phyloP scores from a whole-genome alignment of 164 flowering plant species.

The Stephania yunnanensis region DNA sequence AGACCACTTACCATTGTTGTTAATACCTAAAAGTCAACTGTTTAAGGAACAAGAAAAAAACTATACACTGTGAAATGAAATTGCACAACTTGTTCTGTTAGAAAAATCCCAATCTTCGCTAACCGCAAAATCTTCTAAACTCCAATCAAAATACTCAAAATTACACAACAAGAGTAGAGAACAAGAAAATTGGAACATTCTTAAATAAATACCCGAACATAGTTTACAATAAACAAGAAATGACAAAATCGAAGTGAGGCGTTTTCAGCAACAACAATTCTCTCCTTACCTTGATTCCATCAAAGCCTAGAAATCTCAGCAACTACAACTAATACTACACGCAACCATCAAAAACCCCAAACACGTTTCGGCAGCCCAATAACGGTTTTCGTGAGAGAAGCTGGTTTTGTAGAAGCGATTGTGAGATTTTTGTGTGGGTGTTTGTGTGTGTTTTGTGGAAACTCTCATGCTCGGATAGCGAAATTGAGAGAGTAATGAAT shows the following conservation, averaged over 20 bases:
- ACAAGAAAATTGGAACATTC: neutral
- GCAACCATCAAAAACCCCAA: no score
- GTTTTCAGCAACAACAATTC: constrained; percentile 1
- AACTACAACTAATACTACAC: neutral
- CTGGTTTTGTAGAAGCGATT: no score
- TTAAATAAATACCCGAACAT: neutral
- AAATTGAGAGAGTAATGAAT: no score
- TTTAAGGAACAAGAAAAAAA: neutral
- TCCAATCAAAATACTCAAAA: neutral
- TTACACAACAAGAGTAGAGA: neutral
- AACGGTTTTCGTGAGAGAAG: no score
- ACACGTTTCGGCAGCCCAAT: no score
- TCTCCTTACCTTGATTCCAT: constrained; percentile 19
- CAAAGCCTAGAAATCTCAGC: constrained; percentile 4
- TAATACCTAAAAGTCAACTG: neutral
- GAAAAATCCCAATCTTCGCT: no score
- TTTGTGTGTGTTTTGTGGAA: no score
- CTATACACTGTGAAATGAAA: no score
- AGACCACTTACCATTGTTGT: neutral
- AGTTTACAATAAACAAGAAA: neutral
- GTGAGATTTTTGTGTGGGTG: no score
- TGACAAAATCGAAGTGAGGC: neutral
- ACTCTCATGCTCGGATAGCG: no score
- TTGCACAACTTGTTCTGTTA: no score
- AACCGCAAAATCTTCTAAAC: neutral